phyloP scores from a whole-genome alignment of 129 eudicot species.

The Glebionis coronaria region DNA sequence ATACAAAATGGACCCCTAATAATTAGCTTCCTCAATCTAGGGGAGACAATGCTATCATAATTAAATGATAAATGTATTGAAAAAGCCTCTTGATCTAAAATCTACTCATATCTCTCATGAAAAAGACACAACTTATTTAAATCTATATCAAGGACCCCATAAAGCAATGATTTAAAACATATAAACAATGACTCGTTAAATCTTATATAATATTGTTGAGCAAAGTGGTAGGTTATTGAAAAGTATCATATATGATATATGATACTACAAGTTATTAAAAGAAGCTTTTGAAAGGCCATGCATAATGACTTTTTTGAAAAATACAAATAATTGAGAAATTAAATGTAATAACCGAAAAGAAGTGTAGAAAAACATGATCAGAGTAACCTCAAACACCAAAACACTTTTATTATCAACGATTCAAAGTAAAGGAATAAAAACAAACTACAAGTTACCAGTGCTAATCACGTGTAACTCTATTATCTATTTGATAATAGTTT shows the following conservation, averaged over 20 bases:
- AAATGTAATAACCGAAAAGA: too few species aligned
- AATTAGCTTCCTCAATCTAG: conserved; percentile 26
- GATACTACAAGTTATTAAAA: too few species aligned
- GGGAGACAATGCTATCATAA: conserved; percentile 38
- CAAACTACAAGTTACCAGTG: too few species aligned
- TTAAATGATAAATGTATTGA: conserved; percentile 31
- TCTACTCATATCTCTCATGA: conserved; percentile 35
- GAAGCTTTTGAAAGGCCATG: too few species aligned
- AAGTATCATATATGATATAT: neutral
- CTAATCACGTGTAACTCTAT: too few species aligned
- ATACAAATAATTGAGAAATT: too few species aligned
- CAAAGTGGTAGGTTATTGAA: neutral
- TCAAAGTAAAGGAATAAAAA: too few species aligned
- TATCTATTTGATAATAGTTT: too few species aligned
- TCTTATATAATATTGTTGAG: neutral
- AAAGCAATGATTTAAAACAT: conserved; percentile 8
- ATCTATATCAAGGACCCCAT: conserved; percentile 38
- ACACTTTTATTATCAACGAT: too few species aligned
- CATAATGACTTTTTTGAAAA: too few species aligned
- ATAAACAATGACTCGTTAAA: neutral
- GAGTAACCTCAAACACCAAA: too few species aligned
- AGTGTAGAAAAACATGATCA: too few species aligned
- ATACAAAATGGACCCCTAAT: conserved; percentile 22
- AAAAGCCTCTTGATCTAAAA: conserved; percentile 33
- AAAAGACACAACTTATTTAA: conserved; percentile 30